Evolutionary conservation across 2,329 filamentous ascomycete species (phyloP), one percentile per base, ranked within the genome.

Genomic region (Colletotrichum siamense): DNA sequence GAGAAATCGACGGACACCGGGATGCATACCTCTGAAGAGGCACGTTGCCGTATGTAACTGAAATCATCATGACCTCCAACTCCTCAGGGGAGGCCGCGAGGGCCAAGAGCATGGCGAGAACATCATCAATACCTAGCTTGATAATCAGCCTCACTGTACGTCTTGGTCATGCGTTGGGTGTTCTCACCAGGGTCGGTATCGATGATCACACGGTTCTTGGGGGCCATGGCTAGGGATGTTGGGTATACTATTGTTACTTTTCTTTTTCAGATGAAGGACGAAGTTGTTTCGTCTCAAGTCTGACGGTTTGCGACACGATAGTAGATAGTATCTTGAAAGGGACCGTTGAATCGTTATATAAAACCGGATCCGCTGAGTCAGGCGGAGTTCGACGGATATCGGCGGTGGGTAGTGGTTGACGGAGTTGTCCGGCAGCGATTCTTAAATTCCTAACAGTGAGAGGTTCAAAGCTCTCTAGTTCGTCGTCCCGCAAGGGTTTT

Each of bases 41-140:
- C 26, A 99, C 95, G 83, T 99, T 99, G 73, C 97, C 97, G 84
- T 97, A 98, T 1, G 96, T 98, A 76, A 98, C 90, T 2, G 96
- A 98, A 73, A 99, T 89, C 84, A 99, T 90, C 63, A 95, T 85
- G 44, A 99, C 88, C 83, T 99, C 95, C 26, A 99, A 89, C 82
- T 99, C 96, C 79, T 98, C 94, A 0, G 94, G 91, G 28, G 91
- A 92, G 39, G 95, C 93, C 69, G 95, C 94, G 76, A 99, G 91
- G 6, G 97, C 96, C 67, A 99, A 89, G 39, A 99, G 89, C 84
- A 99, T 91, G 62, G 96, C 96, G 77, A 99, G 89, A 70, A 97
- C 90, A 89, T 99, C 97, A 86, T 99, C 97, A 80, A 97, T 94
- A 78, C 96, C 96, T 92, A 69, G 18, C 8, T 13, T 22, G 55